A percentile compares a stretch with the other conserved stretches of the same genome.
Evolutionary conservation across 495 filamentous ascomycete species (phyloP).

Genomic region (Penicillium pancosmium): DNA sequence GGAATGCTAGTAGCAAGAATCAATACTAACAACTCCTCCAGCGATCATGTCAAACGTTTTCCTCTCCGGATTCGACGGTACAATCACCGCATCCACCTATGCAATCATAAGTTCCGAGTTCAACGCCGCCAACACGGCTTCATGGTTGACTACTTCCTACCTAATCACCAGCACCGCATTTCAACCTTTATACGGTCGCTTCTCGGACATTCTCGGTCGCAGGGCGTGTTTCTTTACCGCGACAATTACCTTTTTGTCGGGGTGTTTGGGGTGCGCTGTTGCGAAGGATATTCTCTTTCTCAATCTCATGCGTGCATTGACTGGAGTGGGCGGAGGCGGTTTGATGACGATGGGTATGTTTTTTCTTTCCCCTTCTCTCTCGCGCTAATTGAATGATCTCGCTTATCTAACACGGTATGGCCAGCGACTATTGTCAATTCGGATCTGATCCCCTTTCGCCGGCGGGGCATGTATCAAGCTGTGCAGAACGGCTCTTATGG

Average conservation of each 20-base stretch:
- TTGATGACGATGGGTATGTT: constrained; percentile 63
- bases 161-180: constrained; percentile 63
- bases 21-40: background rate
- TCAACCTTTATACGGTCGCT: constrained; percentile 55
- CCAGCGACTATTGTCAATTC: constrained; percentile 66
- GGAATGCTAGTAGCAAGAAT: no score
- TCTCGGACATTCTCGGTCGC: constrained; percentile 49
- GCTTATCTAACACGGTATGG: background rate
- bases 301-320: constrained; percentile 78
- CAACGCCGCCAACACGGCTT: constrained; percentile 60
- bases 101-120: constrained; percentile 72
- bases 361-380: no score
- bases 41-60: constrained; percentile 70
- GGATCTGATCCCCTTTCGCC: constrained; percentile 65
- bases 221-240: constrained; percentile 45
- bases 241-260: constrained; percentile 47
- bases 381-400: background rate
- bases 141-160: constrained; percentile 70
- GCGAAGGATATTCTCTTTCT: constrained; percentile 61
- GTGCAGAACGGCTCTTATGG: constrained; percentile 64
- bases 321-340: constrained; percentile 64
- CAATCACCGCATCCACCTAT: constrained; percentile 67
- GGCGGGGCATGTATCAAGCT: constrained; percentile 66
- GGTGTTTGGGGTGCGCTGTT: constrained; percentile 50
- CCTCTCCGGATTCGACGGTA: constrained; percentile 66